Base-by-base conservation (phyloP, 2,329 filamentous ascomycete species). In the Bipolaris cookei region DNA sequence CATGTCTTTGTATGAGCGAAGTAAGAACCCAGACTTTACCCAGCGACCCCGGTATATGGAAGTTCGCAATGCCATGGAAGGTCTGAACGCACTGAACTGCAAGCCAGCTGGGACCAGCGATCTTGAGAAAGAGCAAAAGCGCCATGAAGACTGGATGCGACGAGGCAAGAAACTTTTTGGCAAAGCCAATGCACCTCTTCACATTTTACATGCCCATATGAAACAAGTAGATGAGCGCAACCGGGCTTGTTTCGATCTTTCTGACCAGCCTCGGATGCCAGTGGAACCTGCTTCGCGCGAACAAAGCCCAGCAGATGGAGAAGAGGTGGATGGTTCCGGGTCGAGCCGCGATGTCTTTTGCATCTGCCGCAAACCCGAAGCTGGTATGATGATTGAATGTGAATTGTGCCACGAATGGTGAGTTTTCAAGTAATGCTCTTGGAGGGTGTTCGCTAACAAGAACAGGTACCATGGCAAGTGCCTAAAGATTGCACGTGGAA, bases 381-480 rank as follows among this genome's bases (percentile, higher is more conserved):
- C 94, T 35, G 95, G 95, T 49, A 96, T 98, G 90, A 99, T 99
- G 95, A 98, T 99, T 68, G 95, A 99, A 78, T 99, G 95, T 75
- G 95, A 98, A 75, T 83, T 97, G 37, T 99, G 95, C 77, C 94
- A 97, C 71, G 95, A 99, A 80, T 99, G 95, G 95, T 93, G 76
- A 81, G 88, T 81, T 30, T 6, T 18, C 18, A 18, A 3, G 3
- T 5, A 47, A 1, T 16, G n/a, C n/a, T 39, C 21, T 6, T 4
- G 45, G 2, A 44, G 21, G 20, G 18, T 28, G 38, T 7, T 21
- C 13, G 35, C 59, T 80, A 69, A 80, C 54, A 50, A 38, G n/a
- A 7, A 59, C 39, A 93, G 90, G 90, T 99, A 99, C 72, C 95
- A 99, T 70, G 94, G 95, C 58, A 98, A 97, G 77, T 99, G 95